Percentiles rank a stretch among this genome's conserved stretches.
Evolutionary conservation across 2,329 filamentous ascomycete species (phyloP).

Genomic region (Tolypocladium cylindrosporum): DNA sequence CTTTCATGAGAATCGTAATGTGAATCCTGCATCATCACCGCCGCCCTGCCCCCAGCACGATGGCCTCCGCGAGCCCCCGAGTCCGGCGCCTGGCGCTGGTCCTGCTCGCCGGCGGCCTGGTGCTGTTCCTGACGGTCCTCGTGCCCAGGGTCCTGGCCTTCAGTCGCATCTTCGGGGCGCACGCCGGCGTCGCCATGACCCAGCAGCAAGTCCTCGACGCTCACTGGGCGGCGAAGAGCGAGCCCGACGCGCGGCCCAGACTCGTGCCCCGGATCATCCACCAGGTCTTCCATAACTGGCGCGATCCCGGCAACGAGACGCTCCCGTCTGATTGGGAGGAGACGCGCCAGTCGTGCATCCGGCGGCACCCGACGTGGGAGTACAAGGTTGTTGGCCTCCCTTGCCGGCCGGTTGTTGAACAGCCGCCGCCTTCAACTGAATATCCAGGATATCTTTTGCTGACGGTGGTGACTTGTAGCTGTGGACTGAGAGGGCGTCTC

Average conservation of each 20-base stretch:
- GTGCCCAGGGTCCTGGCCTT: not conserved
- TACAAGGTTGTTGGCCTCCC: constrained; percentile 3
- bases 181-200: constrained; percentile 3
- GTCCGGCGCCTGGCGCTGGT: not conserved
- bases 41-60: not conserved
- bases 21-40: not conserved
- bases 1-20: not conserved
- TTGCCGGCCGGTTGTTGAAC: not conserved
- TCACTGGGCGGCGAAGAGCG: not conserved
- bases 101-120: not conserved
- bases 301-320: constrained; percentile 1
- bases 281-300: constrained; percentile 2
- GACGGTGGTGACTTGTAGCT: constrained; percentile 23
- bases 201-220: constrained; percentile 1
- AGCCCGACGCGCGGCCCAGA: not conserved
- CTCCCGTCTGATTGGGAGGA: not conserved
- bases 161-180: constrained; percentile 1
- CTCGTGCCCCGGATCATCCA: constrained; percentile 4
- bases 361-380: constrained; percentile 4
- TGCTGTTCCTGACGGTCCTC: not conserved
- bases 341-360: not conserved
- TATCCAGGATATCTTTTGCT: not conserved
- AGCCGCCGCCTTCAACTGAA: not conserved
- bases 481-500: constrained; percentile 63
- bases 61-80: not conserved